Percentiles rank a stretch among this genome's conserved stretches.
Evolutionary conservation across 2,329 filamentous ascomycete species (phyloP).

Genomic region (Exophiala spinifera): DNA sequence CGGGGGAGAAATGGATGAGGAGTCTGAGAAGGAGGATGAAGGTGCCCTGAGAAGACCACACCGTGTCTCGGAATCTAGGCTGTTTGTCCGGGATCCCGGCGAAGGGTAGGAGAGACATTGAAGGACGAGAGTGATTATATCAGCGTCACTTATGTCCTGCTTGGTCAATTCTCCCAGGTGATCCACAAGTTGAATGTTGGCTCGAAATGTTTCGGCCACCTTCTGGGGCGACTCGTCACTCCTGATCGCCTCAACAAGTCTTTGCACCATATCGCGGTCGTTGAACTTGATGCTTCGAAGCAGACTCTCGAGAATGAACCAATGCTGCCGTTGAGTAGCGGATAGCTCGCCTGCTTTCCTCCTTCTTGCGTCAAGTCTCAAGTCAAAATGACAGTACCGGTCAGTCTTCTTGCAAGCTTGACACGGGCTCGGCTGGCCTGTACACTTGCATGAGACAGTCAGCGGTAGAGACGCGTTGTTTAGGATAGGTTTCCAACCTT

Average conservation of each 20-base stretch:
- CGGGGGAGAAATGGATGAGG: background rate
- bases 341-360: background rate
- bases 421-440: background rate
- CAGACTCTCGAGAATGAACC: background rate
- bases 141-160: background rate
- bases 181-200: slow-evolving; percentile 1
- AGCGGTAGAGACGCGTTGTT: background rate
- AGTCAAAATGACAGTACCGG: slow-evolving; percentile 4
- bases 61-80: background rate
- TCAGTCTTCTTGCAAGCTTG: slow-evolving; percentile 3
- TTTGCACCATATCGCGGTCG: slow-evolving; percentile 1
- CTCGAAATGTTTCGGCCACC: background rate
- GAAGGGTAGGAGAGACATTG: background rate
- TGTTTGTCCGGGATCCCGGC: background rate
- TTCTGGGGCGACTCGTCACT: background rate
- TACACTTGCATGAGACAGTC: background rate
- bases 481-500: background rate
- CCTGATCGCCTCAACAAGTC: slow-evolving; percentile 1
- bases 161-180: background rate
- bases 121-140: background rate
- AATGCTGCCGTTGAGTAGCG: background rate
- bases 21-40: background rate
- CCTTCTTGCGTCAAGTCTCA: background rate
- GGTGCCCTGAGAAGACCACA: background rate
- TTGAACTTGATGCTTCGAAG: slow-evolving; percentile 3